A percentile compares a stretch with the other conserved stretches of the same genome.
These are phyloP conservation scores for Prosopis cineraria DNA, from an alignment of 306 rosid species.

Conservation along the genomic window DNA sequence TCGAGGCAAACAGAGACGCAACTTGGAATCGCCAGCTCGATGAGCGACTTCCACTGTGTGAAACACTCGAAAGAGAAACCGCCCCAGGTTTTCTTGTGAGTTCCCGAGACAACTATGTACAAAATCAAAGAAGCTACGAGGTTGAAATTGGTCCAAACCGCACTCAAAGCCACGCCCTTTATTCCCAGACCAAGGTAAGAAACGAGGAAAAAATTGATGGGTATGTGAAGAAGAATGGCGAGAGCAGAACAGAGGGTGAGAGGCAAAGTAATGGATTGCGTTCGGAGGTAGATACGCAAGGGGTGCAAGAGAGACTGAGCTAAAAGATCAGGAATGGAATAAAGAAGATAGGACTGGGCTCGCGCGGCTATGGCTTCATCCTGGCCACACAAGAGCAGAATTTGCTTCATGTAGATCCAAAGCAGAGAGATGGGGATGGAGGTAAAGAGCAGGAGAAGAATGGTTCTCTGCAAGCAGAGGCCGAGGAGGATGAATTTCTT, in stretches of 20 bases:
- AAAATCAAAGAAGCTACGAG: slow-evolving; percentile 67
- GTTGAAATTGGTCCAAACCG: slow-evolving; percentile 76
- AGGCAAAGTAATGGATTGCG: slow-evolving; percentile 88
- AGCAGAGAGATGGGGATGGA: slow-evolving; percentile 80
- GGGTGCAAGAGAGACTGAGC: slow-evolving; percentile 87
- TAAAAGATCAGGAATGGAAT: slow-evolving; percentile 84
- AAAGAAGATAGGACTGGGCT: slow-evolving; percentile 76
- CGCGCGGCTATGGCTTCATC: slow-evolving; percentile 66
- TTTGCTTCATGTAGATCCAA: slow-evolving; percentile 72
- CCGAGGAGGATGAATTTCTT: slow-evolving; percentile 67
- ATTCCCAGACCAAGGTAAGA: slow-evolving; percentile 62
- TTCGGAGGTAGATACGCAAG: slow-evolving; percentile 75
- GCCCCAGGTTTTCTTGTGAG: slow-evolving; percentile 73
- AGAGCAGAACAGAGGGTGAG: slow-evolving; percentile 79
- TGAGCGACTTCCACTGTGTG: slow-evolving; percentile 63
- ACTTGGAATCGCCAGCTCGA: slow-evolving; percentile 79
- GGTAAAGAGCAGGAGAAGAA: slow-evolving; percentile 55
- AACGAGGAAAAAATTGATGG: slow-evolving; percentile 75
- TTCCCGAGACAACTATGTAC: slow-evolving; percentile 60
- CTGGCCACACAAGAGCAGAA: slow-evolving; percentile 77
- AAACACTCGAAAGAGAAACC: slow-evolving; percentile 78
- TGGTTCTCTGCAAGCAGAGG: slow-evolving; percentile 70
- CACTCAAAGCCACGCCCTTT: slow-evolving; percentile 74
- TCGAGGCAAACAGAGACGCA: slow-evolving; percentile 91
- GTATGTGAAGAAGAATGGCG: slow-evolving; percentile 75